Evolutionary conservation across 208 protist genomes (phyloP).

Genomic region (Trypanosomatidae sp.): DNA sequence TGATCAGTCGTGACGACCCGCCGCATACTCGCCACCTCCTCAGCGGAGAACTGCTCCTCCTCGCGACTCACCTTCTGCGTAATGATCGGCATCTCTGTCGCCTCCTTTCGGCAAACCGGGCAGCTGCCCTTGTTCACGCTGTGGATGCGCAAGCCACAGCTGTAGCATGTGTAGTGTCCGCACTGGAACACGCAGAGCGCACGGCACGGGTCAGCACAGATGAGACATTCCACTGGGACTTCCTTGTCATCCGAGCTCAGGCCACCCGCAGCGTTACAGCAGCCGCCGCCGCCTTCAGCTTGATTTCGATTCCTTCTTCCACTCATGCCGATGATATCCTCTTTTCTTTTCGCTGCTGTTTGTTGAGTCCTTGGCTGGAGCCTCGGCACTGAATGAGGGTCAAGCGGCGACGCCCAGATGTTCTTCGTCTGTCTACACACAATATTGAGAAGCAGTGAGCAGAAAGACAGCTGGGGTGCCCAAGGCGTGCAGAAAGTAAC

Average conservation of each 20-base stretch:
- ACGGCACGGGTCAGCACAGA: conserved; percentile 69
- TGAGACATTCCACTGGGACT: conserved; percentile 71
- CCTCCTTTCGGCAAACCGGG: conserved; percentile 68
- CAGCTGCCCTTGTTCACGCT: conserved; percentile 47
- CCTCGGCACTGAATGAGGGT: not conserved
- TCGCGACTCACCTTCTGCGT: conserved; percentile 40
- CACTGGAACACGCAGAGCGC: conserved; percentile 79
- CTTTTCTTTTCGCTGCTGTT: not conserved
- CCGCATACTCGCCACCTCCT: conserved; percentile 50
- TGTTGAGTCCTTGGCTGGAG: not conserved
- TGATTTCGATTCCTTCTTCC: not conserved
- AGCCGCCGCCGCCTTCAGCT: not conserved
- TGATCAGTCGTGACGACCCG: conserved; percentile 27
- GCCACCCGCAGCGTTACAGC: not conserved
- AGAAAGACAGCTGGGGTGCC: not conserved
- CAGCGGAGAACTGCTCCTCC: conserved; percentile 58
- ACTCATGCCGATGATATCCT: not conserved
- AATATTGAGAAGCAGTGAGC: not conserved
- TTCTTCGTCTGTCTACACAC: not conserved
- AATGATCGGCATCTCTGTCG: conserved; percentile 42
- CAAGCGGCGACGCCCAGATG: not conserved
- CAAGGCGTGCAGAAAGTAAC: not conserved
- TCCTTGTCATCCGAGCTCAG: conserved; percentile 1
- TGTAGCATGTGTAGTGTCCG: conserved; percentile 83
- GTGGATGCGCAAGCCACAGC: conserved; percentile 84